Conservation (phyloP, 805 yeast species). For the Wickerhamiella shivajii region DNA sequence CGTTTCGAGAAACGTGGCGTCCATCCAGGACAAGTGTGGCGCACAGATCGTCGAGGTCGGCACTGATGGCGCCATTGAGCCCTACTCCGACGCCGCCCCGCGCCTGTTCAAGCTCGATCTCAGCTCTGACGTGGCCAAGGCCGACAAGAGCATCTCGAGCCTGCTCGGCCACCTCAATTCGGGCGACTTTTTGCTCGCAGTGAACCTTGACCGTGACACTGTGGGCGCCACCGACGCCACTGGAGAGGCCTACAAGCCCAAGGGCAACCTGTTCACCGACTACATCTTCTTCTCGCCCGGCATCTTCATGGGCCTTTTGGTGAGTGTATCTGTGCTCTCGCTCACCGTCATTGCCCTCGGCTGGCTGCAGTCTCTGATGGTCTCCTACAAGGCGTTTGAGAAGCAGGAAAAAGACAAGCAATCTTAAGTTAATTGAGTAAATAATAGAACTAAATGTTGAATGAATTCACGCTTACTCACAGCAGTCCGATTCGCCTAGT, state of each 20-base stretch:
- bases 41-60: constrained; percentile 33
- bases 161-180: constrained; percentile 23
- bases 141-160: constrained; percentile 19
- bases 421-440: too few species aligned
- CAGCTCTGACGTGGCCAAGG: constrained; percentile 8
- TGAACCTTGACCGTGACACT: constrained; percentile 3
- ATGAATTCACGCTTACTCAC: too few species aligned
- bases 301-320: constrained; percentile 58
- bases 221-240: constrained; percentile 6
- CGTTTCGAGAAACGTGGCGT: too few species aligned
- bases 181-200: constrained; percentile 22
- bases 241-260: constrained; percentile 7
- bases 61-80: constrained; percentile 31
- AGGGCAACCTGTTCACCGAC: constrained; percentile 36
- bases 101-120: constrained; percentile 49
- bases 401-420: too few species aligned
- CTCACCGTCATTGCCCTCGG: constrained; percentile 48
- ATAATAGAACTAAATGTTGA: too few species aligned
- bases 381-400: constrained; percentile 72
- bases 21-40: constrained; percentile 30
- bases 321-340: constrained; percentile 42
- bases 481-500: too few species aligned
- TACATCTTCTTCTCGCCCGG: constrained; percentile 72
- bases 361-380: constrained; percentile 59
- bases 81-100: constrained; percentile 48